Conservation (phyloP, 768 basidiomycete species). For the Tylopilus subfusipes region DNA sequence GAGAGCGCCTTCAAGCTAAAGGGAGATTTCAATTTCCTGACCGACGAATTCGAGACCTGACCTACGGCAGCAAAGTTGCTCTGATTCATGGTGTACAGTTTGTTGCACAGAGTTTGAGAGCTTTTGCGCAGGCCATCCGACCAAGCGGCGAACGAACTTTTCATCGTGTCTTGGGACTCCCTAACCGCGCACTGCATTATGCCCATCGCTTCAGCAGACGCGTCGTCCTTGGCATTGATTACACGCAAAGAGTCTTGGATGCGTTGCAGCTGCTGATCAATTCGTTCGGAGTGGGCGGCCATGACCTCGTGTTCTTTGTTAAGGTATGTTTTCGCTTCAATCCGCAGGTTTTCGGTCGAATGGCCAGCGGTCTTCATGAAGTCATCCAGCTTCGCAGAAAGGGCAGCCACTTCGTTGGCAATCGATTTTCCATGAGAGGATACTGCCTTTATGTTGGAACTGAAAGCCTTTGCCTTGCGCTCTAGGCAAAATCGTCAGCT, state of each 20-base stretch:
- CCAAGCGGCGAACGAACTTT: constrained; percentile 53
- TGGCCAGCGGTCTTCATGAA: constrained; percentile 58
- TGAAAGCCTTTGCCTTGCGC: constrained; percentile 64
- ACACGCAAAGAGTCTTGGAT: constrained; percentile 49
- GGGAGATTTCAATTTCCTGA: constrained; percentile 3
- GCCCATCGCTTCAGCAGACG: constrained; percentile 50
- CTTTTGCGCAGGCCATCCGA: constrained; percentile 46
- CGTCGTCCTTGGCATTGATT: constrained; percentile 55
- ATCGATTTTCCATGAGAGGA: constrained; percentile 59
- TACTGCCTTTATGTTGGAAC: constrained; percentile 64
- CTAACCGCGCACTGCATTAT: constrained; percentile 47
- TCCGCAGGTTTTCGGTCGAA: constrained; percentile 49
- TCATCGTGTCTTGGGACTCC: constrained; percentile 52
- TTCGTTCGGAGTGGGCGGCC: constrained; percentile 45
- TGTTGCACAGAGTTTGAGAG: constrained; percentile 45
- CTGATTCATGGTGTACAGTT: constrained; percentile 42
- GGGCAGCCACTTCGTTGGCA: constrained; percentile 45
- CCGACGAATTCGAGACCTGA: constrained; percentile 1
- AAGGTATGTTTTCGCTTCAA: constrained; percentile 55
- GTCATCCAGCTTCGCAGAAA: constrained; percentile 57
- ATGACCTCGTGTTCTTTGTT: constrained; percentile 54
- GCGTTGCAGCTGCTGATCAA: constrained; percentile 56
- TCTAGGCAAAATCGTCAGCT: constrained; percentile 42
- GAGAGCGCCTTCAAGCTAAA: constrained; percentile 54
- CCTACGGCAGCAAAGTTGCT: constrained; percentile 46